Evolutionary conservation across 768 basidiomycete genomes (phyloP), one percentile per base, ranked within the genome.

Genomic region (Podaxis sp.): DNA sequence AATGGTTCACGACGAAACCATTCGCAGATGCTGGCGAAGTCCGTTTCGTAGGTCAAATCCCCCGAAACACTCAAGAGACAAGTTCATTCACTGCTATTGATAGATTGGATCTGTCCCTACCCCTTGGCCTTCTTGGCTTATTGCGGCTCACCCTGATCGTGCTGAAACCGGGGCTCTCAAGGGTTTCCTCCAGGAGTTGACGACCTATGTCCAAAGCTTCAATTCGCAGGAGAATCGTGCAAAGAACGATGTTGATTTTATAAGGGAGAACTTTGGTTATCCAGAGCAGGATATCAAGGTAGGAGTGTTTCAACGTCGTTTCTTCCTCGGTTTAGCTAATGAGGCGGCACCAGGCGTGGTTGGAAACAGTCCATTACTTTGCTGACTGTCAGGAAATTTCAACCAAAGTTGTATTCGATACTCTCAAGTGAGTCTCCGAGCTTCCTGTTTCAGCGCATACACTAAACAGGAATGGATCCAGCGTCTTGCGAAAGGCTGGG

Each of bases 121-220:
- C 0, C 96, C 96, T 0, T 99, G 96, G 96, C 93, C 95, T 13
- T 96, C 94, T 0, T 99, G 96, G 96, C 77, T 93, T 63, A 92
- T 99, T 69, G 96, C 93, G 26, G 93, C 93, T 7, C 90, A 93
- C 66, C 89, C 80, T 17, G 73, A 80, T n/a, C 83, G 89, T 15
- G 85, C 88, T 30, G 73, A 84, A 3, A 64, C 82, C 0, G 68
- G 72, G 1, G 78, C 78, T 0, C 77, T 95, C 13, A 72, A 74
- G 17, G 56, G 72, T 2, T 97, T 97, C 77, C 77, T 98, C 13
- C 63, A 77, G 4, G 72, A 75, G 28, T 82, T 98, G 22, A 85
- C 90, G 4, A 74, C 68, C 4, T 86, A 88, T 69, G 90, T 96
- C 19, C 80, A 78, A 28, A 73, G 72, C 8, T 98, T 97, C 75